Evolutionary conservation across 2,329 filamentous ascomycete species (phyloP), one percentile per base, ranked within the genome.

Genomic region (Immersiporthe knoxdaviesiana): DNA sequence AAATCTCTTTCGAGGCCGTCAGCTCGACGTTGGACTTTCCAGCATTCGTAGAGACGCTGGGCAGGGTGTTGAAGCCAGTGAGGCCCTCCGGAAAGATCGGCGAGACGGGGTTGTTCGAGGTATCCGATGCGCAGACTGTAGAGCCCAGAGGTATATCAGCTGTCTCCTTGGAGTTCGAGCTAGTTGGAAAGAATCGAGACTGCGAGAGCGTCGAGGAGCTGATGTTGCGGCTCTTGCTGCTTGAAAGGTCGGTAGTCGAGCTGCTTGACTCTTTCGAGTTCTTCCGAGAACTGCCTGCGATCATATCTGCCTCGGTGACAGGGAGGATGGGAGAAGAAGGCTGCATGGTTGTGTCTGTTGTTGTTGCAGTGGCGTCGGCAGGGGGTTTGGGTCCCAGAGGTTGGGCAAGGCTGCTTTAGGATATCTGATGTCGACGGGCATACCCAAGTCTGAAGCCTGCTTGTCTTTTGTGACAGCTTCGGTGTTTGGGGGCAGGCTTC

Each of bases 121-220:
- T 16, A 37, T 21, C 32, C 32, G 32, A n/a, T 12, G 32, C 21
- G 35, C 18, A 37, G 16, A 7, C 21, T n/a, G 37, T 24, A 8
- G 35, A 32, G 3, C 10, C 8, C 18, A n/a, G 3, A n/a, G 35
- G 32, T 2, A 21, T 37, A n/a, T n/a, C n/a, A n/a, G 32, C 32
- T 39, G 18, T n/a, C 3, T 39, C 32, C 58, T 37, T 24, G 16
- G 32, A 6, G 18, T 21, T 5, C 18, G 6, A n/a, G 16, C 35
- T 5, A 3, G 18, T 37, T 37, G 59, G 59, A 18, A 62, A 62
- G 59, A 62, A 62, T 18, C 59, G 59, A 2, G 59, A 62, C 59
- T 62, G 59, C 24, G 59, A 62, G 5, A 62, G 24, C 1, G 59
- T 62, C 18, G 39, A 62, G 2, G n/a, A 62, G 21, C n/a, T 59